phyloP scores from a whole-genome alignment of 257 asterid species.

The Ilex aquifolium region DNA sequence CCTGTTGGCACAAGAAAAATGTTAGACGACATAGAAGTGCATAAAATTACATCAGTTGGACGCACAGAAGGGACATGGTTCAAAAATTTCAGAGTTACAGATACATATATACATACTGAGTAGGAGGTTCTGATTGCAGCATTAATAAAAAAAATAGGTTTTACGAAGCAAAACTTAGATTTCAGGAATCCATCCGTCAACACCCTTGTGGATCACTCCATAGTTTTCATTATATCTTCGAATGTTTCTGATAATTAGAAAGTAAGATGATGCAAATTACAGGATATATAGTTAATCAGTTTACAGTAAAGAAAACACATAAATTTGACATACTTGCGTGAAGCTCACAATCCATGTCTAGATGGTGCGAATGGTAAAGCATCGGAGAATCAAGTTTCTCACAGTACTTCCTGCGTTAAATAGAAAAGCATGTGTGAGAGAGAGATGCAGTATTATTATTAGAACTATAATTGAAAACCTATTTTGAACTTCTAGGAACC shows the following conservation, averaged over 20 bases:
- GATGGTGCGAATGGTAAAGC: constrained; percentile 33
- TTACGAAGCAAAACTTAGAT: too few relatives aligned
- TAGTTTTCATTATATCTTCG: too few relatives aligned
- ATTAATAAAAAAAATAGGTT: not conserved
- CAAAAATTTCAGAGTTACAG: not conserved
- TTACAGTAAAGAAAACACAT: not conserved
- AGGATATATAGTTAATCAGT: too few relatives aligned
- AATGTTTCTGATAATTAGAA: too few relatives aligned
- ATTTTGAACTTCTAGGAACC: too few relatives aligned
- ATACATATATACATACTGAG: not conserved
- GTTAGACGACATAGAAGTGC: too few relatives aligned
- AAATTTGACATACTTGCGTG: constrained; percentile 34
- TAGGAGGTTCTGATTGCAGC: not conserved
- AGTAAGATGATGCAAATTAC: not conserved
- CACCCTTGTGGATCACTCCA: too few relatives aligned
- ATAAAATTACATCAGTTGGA: too few relatives aligned
- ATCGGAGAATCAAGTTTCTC: constrained; percentile 49
- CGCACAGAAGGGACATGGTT: too few relatives aligned
- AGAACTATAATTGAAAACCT: too few relatives aligned
- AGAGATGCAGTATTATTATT: too few relatives aligned
- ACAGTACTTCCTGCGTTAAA: constrained; percentile 53
- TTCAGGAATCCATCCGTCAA: too few relatives aligned
- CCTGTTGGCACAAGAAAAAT: constrained; percentile 25
- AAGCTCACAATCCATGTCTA: constrained; percentile 35
- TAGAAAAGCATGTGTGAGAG: not conserved